Conservation (phyloP, 148 eudicot genomes). For the Vaccinium vitisidaea region DNA sequence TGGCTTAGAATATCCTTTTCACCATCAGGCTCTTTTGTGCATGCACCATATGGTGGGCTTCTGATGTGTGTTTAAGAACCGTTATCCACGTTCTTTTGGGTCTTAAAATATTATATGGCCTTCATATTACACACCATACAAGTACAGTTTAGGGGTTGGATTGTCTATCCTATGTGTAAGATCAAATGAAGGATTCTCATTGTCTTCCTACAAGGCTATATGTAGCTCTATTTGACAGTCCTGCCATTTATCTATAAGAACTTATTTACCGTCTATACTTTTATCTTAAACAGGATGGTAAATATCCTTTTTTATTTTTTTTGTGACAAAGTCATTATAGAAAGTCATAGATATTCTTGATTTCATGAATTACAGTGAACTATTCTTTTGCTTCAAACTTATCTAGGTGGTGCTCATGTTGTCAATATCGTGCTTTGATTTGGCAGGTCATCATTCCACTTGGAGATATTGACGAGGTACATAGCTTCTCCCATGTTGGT, state of each 20-base stretch:
- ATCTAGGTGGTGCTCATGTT: conserved; percentile 11
- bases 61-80: neutral
- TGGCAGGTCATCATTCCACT: conserved; percentile 81
- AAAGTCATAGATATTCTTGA: neutral
- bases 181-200: neutral
- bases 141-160: no score
- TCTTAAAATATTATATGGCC: no score
- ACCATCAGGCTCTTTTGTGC: neutral
- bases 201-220: neutral
- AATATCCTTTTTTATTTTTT: neutral
- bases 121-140: no score
- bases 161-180: neutral
- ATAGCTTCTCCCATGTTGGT: conserved; percentile 16
- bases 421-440: conserved; percentile 17
- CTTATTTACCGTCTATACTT: neutral
- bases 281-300: neutral
- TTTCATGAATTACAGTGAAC: neutral
- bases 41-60: neutral
- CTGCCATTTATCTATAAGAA: neutral
- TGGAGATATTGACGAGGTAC: conserved; percentile 91
- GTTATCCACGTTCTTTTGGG: neutral
- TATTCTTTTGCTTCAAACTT: neutral
- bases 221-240: neutral
- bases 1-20: neutral
- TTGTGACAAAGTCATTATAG: neutral